A percentile compares a stretch with the other conserved stretches of the same genome.
phyloP scores from a whole-genome alignment of 371 early-diverging fungal genomes.

The Apophysomyces ossiformis region DNA sequence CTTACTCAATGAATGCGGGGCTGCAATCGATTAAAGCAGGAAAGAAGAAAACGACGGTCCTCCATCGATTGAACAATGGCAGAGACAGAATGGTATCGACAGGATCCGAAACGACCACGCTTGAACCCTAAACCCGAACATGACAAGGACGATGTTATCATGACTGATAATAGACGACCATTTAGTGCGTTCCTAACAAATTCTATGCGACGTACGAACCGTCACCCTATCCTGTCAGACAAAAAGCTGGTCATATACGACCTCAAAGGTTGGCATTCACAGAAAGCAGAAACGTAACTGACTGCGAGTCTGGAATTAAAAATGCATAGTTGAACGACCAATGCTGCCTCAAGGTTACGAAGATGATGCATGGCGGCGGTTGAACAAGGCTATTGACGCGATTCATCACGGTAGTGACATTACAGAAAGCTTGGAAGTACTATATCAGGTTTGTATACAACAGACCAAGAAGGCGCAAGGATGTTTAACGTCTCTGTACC shows the following conservation, averaged over 20 bases:
- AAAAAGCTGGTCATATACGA: conserved; percentile 42
- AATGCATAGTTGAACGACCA: conserved; percentile 50
- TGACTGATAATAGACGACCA: conserved; percentile 17
- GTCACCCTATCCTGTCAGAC: conserved; percentile 41
- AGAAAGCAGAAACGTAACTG: background rate
- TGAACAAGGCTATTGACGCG: conserved; percentile 75
- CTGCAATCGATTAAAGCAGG: background rate
- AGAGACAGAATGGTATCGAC: conserved; percentile 3
- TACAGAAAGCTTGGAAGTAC: conserved; percentile 78
- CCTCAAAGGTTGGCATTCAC: conserved; percentile 27
- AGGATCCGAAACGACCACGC: conserved; percentile 14
- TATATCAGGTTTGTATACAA: conserved; percentile 65
- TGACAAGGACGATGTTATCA: background rate
- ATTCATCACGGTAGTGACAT: conserved; percentile 68
- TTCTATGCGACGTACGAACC: conserved; percentile 29
- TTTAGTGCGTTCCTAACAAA: conserved; percentile 39
- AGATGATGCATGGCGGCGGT: conserved; percentile 64
- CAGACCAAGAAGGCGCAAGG: background rate
- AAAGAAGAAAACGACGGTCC: too few relatives aligned
- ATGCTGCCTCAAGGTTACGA: conserved; percentile 76
- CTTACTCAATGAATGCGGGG: background rate
- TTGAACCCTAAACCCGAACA: background rate
- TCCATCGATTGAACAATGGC: background rate
- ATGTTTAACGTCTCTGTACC: background rate
- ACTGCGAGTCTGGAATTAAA: too few relatives aligned